Evolutionary conservation across 1,139 yeast species (phyloP).

Genomic region (Hyphopichia khmerensis): DNA sequence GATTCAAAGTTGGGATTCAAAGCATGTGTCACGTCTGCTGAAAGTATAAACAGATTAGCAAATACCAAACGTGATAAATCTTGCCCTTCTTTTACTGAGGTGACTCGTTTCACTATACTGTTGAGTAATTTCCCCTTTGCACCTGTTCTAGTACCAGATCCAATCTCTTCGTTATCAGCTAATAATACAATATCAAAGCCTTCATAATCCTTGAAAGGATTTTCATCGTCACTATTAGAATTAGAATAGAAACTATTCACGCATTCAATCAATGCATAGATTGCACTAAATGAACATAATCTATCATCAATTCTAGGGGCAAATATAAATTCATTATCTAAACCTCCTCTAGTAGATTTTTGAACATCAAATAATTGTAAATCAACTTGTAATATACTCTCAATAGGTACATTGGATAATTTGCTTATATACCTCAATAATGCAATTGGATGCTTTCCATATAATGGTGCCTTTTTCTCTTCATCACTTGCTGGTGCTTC

Average conservation of each 20-base stretch:
- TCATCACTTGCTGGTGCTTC: constrained; percentile 27
- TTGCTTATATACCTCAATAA: constrained; percentile 35
- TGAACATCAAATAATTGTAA: constrained; percentile 45
- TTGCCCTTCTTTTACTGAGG: constrained; percentile 9
- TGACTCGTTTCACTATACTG: constrained; percentile 13
- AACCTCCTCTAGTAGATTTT: constrained; percentile 41
- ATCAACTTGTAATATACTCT: constrained; percentile 33
- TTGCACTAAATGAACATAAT: constrained; percentile 42
- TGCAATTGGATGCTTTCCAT: constrained; percentile 36
- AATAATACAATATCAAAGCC: constrained; percentile 39
- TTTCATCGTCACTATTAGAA: constrained; percentile 10
- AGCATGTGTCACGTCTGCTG: constrained; percentile 50
- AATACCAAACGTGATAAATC: constrained; percentile 16
- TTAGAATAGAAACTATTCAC: constrained; percentile 14
- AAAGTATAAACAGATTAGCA: constrained; percentile 39
- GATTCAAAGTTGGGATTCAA: constrained; percentile 43
- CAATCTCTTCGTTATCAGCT: constrained; percentile 46
- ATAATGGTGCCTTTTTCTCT: constrained; percentile 34
- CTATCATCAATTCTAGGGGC: constrained; percentile 48
- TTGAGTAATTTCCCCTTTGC: constrained; percentile 34
- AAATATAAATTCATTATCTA: constrained; percentile 38
- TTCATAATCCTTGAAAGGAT: constrained; percentile 20
- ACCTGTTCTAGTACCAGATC: constrained; percentile 44
- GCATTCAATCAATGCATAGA: constrained; percentile 32
- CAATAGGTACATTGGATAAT: constrained; percentile 25